A percentile compares a stretch with the other conserved stretches of the same genome.
phyloP scores from a whole-genome alignment of 176 grass and related monocot species.

The Pontederia crassipes region DNA sequence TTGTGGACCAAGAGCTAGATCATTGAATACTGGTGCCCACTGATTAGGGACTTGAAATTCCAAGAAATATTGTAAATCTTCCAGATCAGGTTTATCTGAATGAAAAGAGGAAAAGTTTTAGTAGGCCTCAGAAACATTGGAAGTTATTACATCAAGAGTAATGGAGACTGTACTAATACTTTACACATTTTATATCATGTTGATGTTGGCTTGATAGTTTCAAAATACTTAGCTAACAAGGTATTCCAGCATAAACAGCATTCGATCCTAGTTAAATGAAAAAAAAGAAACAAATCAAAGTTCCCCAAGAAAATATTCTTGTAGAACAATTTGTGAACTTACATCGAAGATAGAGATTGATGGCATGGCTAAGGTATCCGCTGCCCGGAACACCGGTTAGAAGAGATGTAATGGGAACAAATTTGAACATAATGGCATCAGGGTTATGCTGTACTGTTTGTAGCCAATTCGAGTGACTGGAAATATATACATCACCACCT shows the following conservation, averaged over 20 bases:
- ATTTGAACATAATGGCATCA: slow-evolving; percentile 92
- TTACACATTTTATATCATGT: no score
- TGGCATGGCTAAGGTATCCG: slow-evolving; percentile 97
- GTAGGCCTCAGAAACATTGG: neutral
- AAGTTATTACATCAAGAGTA: neutral
- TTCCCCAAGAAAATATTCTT: neutral
- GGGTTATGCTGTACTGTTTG: slow-evolving; percentile 84
- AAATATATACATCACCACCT: slow-evolving; percentile 54
- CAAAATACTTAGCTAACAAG: no score
- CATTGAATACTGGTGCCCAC: slow-evolving; percentile 95
- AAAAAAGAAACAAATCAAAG: neutral
- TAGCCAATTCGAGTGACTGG: slow-evolving; percentile 74
- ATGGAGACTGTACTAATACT: no score
- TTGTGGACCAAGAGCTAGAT: slow-evolving; percentile 84
- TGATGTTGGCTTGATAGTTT: no score
- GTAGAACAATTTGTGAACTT: slow-evolving; percentile 25
- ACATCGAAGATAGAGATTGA: slow-evolving; percentile 99
- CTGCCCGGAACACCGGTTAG: slow-evolving; percentile 90
- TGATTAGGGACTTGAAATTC: slow-evolving; percentile 99
- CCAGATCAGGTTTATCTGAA: slow-evolving; percentile 86
- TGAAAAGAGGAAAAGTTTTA: neutral
- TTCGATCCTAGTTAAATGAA: neutral
- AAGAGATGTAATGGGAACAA: slow-evolving; percentile 95
- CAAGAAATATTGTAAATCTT: slow-evolving; percentile 85
- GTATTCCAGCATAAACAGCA: no score